Evolutionary conservation across 768 basidiomycete species (phyloP).

Genomic region (Trametes coccinea): DNA sequence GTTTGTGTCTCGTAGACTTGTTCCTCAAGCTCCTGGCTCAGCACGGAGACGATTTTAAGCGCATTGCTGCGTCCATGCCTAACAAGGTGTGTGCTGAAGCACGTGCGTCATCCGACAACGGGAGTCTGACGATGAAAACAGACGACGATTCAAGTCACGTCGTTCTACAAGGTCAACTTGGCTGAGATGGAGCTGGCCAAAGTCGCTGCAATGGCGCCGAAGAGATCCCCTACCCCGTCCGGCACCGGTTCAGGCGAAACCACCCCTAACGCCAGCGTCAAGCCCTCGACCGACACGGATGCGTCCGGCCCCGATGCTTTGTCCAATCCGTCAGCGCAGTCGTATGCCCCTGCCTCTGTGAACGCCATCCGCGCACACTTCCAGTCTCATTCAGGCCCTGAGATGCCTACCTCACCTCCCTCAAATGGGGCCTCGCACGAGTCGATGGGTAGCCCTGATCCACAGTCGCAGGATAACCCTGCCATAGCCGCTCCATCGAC

Average conservation of each 20-base stretch:
- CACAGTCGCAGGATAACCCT: neutral
- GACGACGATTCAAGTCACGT: constrained; percentile 58
- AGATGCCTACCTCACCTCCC: neutral
- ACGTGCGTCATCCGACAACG: neutral
- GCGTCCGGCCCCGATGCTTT: no score
- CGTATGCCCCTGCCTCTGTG: neutral
- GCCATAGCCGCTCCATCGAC: constrained; percentile 3
- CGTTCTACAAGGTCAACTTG: constrained; percentile 49
- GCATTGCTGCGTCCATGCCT: constrained; percentile 68
- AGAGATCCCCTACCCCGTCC: constrained; percentile 36
- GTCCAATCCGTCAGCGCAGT: neutral
- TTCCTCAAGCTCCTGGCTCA: constrained; percentile 59
- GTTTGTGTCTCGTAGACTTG: constrained; percentile 35
- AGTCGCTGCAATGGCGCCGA: constrained; percentile 43
- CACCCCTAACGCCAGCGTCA: constrained; percentile 9
- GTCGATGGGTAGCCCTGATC: neutral
- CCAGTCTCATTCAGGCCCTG: neutral
- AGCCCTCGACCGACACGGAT: constrained; percentile 3
- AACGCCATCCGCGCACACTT: neutral
- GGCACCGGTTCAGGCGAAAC: neutral
- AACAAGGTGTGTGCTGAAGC: constrained; percentile 48
- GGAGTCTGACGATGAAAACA: constrained; percentile 26
- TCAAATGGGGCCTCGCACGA: neutral
- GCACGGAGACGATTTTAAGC: constrained; percentile 66
- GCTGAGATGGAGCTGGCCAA: constrained; percentile 42